These are phyloP conservation scores for Mycogone perniciosa DNA, from an alignment of 2,329 filamentous ascomycete species.

Conservation along the genomic window DNA sequence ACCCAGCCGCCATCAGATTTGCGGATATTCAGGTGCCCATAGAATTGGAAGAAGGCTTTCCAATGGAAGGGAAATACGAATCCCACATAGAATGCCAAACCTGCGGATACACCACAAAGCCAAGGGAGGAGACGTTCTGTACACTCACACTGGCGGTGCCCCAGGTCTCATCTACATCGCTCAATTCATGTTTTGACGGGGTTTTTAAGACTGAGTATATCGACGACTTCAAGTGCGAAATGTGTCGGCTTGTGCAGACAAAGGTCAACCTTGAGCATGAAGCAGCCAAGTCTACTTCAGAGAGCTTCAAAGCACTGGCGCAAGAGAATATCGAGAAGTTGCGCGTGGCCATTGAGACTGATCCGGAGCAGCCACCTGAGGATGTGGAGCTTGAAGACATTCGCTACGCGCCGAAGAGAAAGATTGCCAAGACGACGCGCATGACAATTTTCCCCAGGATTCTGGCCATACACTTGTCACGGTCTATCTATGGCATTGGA, in stretches of 20 bases:
- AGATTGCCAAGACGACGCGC: conserved; percentile 80
- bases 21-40: conserved; percentile 22
- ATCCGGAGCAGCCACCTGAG: conserved; percentile 72
- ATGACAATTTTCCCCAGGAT: conserved; percentile 85
- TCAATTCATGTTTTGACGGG: conserved; percentile 86
- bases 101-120: conserved; percentile 83
- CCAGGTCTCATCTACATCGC: conserved; percentile 69
- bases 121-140: conserved; percentile 79
- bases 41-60: conserved; percentile 67
- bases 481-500: conserved; percentile 80
- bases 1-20: conserved; percentile 3
- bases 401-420: conserved; percentile 69
- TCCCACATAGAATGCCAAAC: conserved; percentile 92
- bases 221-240: conserved; percentile 94
- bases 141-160: conserved; percentile 90
- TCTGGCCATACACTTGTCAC: conserved; percentile 83
- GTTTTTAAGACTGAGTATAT: conserved; percentile 94
- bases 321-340: conserved; percentile 59
- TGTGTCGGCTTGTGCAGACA: conserved; percentile 80
- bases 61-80: conserved; percentile 84
- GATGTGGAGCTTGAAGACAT: conserved; percentile 69
- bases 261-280: conserved; percentile 57
- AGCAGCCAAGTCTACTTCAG: conserved; percentile 47
- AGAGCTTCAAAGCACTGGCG: conserved; percentile 44
- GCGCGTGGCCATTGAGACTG: conserved; percentile 62